These are phyloP conservation scores for Sarcomyxa edulis DNA, from an alignment of 768 basidiomycete species.

Conservation along the genomic window DNA sequence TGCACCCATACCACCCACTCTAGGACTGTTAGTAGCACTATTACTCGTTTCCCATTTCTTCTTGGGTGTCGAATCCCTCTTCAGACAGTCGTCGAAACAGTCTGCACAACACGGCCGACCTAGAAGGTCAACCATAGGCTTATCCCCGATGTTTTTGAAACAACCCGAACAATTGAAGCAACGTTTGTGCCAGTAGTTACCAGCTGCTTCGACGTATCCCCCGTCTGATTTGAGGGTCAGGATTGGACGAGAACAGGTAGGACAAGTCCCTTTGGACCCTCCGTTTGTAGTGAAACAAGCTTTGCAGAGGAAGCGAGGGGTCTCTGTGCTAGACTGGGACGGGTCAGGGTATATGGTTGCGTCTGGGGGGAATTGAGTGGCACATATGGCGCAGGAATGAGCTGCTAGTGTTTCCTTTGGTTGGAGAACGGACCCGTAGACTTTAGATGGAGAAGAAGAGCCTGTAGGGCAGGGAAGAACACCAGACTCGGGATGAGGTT, in stretches of 20 bases:
- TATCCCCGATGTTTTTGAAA: conserved; percentile 63
- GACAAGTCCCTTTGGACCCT: conserved; percentile 73
- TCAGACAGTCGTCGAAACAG: conserved; percentile 76
- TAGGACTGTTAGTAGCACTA: conserved; percentile 10
- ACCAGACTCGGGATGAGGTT: conserved; percentile 43
- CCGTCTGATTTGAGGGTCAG: conserved; percentile 74
- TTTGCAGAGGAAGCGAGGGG: conserved; percentile 65
- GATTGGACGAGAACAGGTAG: conserved; percentile 63
- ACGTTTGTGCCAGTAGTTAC: conserved; percentile 73
- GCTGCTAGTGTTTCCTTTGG: conserved; percentile 68
- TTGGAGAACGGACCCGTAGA: conserved; percentile 81
- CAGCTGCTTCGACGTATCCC: conserved; percentile 65
- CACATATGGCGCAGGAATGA: conserved; percentile 66
- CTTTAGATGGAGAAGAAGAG: conserved; percentile 67
- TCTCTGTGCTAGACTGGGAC: conserved; percentile 21
- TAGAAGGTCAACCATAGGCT: conserved; percentile 78
- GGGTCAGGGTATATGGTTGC: conserved; percentile 85
- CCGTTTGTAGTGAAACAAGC: conserved; percentile 68
- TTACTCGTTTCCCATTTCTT: conserved; percentile 21
- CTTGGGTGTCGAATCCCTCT: conserved; percentile 43
- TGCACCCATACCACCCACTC: conserved; percentile 40
- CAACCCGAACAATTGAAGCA: conserved; percentile 79
- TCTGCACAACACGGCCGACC: conserved; percentile 75
- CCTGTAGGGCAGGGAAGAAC: conserved; percentile 52
- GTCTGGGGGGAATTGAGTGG: conserved; percentile 66